phyloP scores from a whole-genome alignment of 2,329 filamentous ascomycete species.

The Thielaviopsis musarum region DNA sequence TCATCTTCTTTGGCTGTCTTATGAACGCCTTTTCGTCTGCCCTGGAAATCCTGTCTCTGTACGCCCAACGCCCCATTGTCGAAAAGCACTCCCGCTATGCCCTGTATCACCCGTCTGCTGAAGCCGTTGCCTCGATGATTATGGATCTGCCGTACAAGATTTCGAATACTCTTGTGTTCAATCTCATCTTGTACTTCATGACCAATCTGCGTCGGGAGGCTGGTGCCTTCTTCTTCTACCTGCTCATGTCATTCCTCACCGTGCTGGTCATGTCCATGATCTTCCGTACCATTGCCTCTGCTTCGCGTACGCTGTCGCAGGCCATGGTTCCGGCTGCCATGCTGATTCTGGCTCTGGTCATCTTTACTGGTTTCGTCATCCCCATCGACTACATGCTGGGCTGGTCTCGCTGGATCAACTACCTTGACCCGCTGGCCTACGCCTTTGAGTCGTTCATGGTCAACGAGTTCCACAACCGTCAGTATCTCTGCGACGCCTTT shows the following conservation, averaged over 20 bases:
- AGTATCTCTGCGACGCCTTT: conserved; percentile 35
- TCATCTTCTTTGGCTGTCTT: conserved; percentile 76
- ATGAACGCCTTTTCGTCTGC: conserved; percentile 73
- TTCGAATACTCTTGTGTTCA: conserved; percentile 57
- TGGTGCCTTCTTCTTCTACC: conserved; percentile 71
- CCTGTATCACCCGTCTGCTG: conserved; percentile 75
- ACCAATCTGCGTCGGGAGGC: conserved; percentile 59
- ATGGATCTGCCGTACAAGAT: conserved; percentile 76
- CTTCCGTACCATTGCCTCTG: conserved; percentile 65
- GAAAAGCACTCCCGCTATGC: conserved; percentile 81
- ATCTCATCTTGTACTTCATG: conserved; percentile 74
- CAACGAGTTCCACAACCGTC: conserved; percentile 59
- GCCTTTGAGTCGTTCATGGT: conserved; percentile 67
- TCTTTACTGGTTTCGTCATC: conserved; percentile 48
- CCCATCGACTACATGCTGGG: conserved; percentile 52
- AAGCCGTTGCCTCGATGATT: conserved; percentile 76
- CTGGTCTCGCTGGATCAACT: conserved; percentile 75
- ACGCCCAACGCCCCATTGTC: conserved; percentile 77
- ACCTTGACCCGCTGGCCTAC: conserved; percentile 63
- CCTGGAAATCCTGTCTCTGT: conserved; percentile 71
- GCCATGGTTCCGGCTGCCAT: conserved; percentile 37
- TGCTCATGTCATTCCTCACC: conserved; percentile 56
- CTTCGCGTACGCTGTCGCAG: conserved; percentile 52
- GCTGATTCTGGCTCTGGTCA: conserved; percentile 42
- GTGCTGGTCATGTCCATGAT: conserved; percentile 73